phyloP scores from a whole-genome alignment of 768 basidiomycete genomes.

The Cystofilobasidium ferigula region DNA sequence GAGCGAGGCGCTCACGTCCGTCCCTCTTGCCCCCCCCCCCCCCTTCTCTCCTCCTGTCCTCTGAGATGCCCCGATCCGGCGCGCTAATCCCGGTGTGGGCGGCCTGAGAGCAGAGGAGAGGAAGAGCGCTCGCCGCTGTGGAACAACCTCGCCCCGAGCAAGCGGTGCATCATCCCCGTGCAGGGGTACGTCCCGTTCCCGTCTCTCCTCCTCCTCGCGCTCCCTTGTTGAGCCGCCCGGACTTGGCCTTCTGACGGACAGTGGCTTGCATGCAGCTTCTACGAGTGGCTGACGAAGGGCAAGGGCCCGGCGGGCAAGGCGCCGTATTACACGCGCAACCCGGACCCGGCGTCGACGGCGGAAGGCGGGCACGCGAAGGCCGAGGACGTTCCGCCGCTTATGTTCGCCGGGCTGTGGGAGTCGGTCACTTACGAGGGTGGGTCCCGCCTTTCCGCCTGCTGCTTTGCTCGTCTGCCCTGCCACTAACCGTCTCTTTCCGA shows the following conservation, averaged over 20 bases:
- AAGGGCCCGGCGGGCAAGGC: slow-evolving; percentile 37
- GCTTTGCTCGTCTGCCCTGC: background rate
- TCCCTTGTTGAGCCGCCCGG: background rate
- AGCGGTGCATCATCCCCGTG: slow-evolving; percentile 73
- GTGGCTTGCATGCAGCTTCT: slow-evolving; percentile 65
- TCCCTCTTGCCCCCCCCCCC: background rate
- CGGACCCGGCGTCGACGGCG: background rate
- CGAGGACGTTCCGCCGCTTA: slow-evolving; percentile 42
- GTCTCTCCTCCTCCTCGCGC: background rate
- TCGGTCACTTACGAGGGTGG: slow-evolving; percentile 41
- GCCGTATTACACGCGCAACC: slow-evolving; percentile 14
- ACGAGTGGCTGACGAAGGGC: slow-evolving; percentile 77
- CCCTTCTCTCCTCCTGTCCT: background rate
- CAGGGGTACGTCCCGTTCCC: slow-evolving; percentile 49
- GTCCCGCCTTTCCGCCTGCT: background rate
- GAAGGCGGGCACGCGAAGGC: too few relatives aligned
- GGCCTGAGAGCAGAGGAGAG: slow-evolving; percentile 34
- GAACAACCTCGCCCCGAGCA: slow-evolving; percentile 62
- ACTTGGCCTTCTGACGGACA: too few relatives aligned
- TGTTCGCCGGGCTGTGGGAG: slow-evolving; percentile 83
- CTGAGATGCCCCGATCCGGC: background rate
- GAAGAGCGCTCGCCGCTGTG: slow-evolving; percentile 65
- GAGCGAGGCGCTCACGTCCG: slow-evolving; percentile 55
- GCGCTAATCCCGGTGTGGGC: too few relatives aligned
- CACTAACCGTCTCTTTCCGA: background rate